Evolutionary conservation across 352 stramenopile genomes (phyloP).

Genomic region (Globisporangium splendens): DNA sequence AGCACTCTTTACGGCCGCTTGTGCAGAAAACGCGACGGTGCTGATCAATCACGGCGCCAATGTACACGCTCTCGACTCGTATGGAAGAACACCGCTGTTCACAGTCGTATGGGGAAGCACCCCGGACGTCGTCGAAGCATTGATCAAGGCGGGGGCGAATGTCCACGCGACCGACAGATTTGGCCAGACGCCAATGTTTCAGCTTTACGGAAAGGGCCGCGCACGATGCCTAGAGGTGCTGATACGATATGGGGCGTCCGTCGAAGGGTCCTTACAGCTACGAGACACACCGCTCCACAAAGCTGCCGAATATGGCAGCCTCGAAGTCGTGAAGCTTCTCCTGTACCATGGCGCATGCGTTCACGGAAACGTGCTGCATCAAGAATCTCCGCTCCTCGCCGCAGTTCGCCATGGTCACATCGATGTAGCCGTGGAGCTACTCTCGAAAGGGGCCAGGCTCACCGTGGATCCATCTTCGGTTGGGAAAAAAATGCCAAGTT

Average conservation of each 20-base stretch:
- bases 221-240: neutral
- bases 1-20: too few relatives aligned
- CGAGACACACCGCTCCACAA: neutral
- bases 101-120: too few relatives aligned
- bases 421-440: neutral
- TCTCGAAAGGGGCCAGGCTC: neutral
- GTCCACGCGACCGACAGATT: neutral
- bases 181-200: neutral
- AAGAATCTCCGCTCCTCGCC: neutral
- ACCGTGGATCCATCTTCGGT: too few relatives aligned
- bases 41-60: too few relatives aligned
- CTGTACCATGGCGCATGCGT: neutral
- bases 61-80: too few relatives aligned
- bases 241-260: neutral
- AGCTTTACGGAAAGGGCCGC: neutral
- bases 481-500: neutral
- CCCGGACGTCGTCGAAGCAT: too few relatives aligned
- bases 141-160: too few relatives aligned
- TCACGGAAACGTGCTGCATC: neutral
- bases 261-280: neutral
- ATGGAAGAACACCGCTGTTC: too few relatives aligned
- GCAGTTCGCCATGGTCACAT: neutral
- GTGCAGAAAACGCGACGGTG: too few relatives aligned
- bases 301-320: neutral
- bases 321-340: constrained; percentile 1